Conservation (phyloP, 371 early-diverging fungal species). For the Choanephora cucurbitarum region DNA sequence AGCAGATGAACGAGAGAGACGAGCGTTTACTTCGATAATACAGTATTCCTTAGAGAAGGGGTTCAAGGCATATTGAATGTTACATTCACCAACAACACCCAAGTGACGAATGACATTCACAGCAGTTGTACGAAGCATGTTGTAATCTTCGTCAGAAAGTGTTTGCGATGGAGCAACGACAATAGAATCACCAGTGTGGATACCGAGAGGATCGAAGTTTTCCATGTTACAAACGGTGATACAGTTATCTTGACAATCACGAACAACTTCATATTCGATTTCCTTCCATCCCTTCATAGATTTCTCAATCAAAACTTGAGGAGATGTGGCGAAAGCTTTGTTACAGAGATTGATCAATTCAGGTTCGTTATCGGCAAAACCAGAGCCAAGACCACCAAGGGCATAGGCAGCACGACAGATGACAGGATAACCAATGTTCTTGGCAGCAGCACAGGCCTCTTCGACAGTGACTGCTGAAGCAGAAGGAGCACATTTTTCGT, state of each 20-base stretch:
- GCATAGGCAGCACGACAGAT: constrained; percentile 93
- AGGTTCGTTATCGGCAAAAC: constrained; percentile 85
- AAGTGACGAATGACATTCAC: constrained; percentile 82
- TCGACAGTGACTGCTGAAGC: constrained; percentile 75
- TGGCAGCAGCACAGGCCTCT: constrained; percentile 82
- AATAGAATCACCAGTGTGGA: constrained; percentile 96
- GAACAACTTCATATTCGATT: constrained; percentile 95
- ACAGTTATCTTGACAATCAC: constrained; percentile 91
- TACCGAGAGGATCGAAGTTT: constrained; percentile 97
- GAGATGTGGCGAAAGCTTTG: constrained; percentile 83
- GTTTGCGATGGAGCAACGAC: constrained; percentile 96
- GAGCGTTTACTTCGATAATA: constrained; percentile 96
- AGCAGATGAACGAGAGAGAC: constrained; percentile 88
- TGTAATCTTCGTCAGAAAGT: constrained; percentile 91
- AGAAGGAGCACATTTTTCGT: constrained; percentile 83
- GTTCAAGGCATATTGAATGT: constrained; percentile 95
- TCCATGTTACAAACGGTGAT: constrained; percentile 98
- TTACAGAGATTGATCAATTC: constrained; percentile 75
- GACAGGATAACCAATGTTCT: constrained; percentile 88
- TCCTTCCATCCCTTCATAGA: constrained; percentile 99
- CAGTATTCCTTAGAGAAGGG: constrained; percentile 89
- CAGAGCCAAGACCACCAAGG: constrained; percentile 93
- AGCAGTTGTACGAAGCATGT: constrained; percentile 92
- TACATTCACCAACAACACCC: constrained; percentile 96
- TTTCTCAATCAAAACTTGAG: constrained; percentile 90